These are phyloP conservation scores for Hansenula anomala DNA, from an alignment of 1,139 yeast genomes.

Conservation along the genomic window DNA sequence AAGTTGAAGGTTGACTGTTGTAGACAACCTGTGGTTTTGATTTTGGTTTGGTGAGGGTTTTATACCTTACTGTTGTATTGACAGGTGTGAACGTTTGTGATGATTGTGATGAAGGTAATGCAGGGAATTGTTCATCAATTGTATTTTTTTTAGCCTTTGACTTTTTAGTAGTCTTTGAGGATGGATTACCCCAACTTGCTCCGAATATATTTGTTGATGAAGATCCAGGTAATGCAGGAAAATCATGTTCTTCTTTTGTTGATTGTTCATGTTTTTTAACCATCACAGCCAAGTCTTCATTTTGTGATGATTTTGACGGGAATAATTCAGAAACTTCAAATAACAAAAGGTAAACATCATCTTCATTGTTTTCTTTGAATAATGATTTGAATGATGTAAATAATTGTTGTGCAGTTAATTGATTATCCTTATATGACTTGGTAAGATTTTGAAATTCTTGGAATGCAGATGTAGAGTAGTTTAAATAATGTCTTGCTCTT, in stretches of 20 bases:
- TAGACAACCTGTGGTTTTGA: constrained; percentile 13
- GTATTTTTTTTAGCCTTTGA: constrained; percentile 13
- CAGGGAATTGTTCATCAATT: constrained; percentile 24
- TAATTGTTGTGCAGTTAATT: constrained; percentile 46
- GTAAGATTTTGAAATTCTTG: constrained; percentile 48
- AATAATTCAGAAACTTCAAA: constrained; percentile 55
- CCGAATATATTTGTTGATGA: constrained; percentile 22
- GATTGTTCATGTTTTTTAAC: constrained; percentile 30
- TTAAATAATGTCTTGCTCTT: constrained; percentile 74
- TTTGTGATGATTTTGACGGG: constrained; percentile 32
- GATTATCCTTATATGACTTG: constrained; percentile 40
- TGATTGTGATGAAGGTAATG: constrained; percentile 13
- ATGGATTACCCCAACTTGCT: constrained; percentile 24
- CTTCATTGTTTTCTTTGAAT: constrained; percentile 38
- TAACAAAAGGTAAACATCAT: constrained; percentile 49
- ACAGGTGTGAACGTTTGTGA: constrained; percentile 15
- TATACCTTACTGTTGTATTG: constrained; percentile 18
- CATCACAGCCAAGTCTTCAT: constrained; percentile 27
- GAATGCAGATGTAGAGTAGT: constrained; percentile 45
- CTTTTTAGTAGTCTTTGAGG: constrained; percentile 4
- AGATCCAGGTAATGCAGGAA: constrained; percentile 54
- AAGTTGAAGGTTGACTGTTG: constrained; percentile 15
- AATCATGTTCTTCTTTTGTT: constrained; percentile 28
- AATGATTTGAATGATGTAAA: constrained; percentile 45
- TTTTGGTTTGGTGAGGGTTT: constrained; percentile 11